phyloP scores from a whole-genome alignment of 352 stramenopile genomes.

The Phytophthora nicotianae region DNA sequence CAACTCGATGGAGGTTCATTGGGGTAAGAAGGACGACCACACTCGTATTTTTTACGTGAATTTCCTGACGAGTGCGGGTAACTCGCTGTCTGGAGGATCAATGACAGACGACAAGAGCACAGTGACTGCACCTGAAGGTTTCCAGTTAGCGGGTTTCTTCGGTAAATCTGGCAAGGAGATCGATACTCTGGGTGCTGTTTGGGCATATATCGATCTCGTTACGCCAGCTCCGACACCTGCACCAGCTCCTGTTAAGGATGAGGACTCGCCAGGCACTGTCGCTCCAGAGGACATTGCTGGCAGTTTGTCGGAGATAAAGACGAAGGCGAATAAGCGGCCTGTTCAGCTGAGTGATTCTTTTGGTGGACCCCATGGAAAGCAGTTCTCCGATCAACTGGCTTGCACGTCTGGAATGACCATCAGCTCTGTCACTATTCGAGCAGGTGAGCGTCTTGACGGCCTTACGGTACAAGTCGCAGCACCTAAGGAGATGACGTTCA shows the following conservation, averaged over 20 bases:
- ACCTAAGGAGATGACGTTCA: slow-evolving; percentile 24
- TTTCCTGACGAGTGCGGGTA: slow-evolving; percentile 29
- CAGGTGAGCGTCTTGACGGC: slow-evolving; percentile 32
- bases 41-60: slow-evolving; percentile 34
- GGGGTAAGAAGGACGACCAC: slow-evolving; percentile 25
- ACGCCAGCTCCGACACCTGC: slow-evolving; percentile 24
- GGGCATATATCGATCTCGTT: slow-evolving; percentile 25
- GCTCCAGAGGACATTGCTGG: slow-evolving; percentile 21
- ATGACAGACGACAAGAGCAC: slow-evolving; percentile 23
- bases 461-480: slow-evolving; percentile 14
- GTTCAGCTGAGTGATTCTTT: slow-evolving; percentile 42
- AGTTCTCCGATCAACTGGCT: slow-evolving; percentile 42
- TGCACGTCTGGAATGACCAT: slow-evolving; percentile 32
- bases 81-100: slow-evolving; percentile 23
- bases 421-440: slow-evolving; percentile 25
- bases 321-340: slow-evolving; percentile 17
- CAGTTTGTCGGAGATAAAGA: slow-evolving; percentile 24
- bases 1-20: slow-evolving; percentile 37
- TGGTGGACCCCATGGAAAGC: slow-evolving; percentile 45
- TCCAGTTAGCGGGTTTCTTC: slow-evolving; percentile 28
- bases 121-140: slow-evolving; percentile 26
- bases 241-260: slow-evolving; percentile 8
- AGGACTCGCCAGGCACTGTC: slow-evolving; percentile 23
- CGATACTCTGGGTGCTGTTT: slow-evolving; percentile 26
- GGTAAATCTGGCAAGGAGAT: slow-evolving; percentile 25